Evolutionary conservation across 1,139 yeast species (phyloP), one percentile per base, ranked within the genome.

Genomic region (Suhomyces anneliseae): DNA sequence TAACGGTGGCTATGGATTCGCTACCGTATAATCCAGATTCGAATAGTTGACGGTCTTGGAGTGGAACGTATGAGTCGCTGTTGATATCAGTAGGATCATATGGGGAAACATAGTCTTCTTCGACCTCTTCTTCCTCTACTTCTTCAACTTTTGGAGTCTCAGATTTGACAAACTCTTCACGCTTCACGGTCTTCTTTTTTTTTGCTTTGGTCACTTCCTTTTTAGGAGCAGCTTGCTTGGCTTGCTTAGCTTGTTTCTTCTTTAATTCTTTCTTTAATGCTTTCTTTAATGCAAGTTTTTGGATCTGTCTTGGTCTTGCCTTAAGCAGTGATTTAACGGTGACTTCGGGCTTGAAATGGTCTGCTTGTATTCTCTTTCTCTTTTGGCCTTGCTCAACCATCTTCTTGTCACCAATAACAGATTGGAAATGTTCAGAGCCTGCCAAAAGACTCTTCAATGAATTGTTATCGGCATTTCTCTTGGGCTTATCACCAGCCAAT

Each of bases 71-170:
- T 1, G 74, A 59, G 52, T 75, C 79, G 1, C 65, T 60, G 14
- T 55, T 58, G 27, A 74, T 69, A 48, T 70, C 71, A 8, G 64
- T 58, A 2, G 79, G 79, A 53, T 72, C 77, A 52, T 57, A 74
- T 1, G 76, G 53, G 26, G 52, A 53, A 8, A 45, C 45, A 37
- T 39, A 45, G 11, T 49, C 48, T 14, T 46, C 49, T 27, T 42
- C 40, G 9, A 38, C 44, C 8, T 45, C 49, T 14, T 45, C 49
- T 8, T 35, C 36, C 6, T 38, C 39, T 1, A 15, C 27, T 12
- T 14, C 26, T 7, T 8, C 10, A 1, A 37, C n/a, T 9, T 35
- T 27, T 3, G 48, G 32, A 32, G 39, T 35, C 14, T 36, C 40
- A 15, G 42, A 27, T 7, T 35, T 29, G 9, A 33, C 15, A 8